Base-by-base conservation (phyloP, 1,284 basidiomycete species). In the Rhodotorula sp. region DNA sequence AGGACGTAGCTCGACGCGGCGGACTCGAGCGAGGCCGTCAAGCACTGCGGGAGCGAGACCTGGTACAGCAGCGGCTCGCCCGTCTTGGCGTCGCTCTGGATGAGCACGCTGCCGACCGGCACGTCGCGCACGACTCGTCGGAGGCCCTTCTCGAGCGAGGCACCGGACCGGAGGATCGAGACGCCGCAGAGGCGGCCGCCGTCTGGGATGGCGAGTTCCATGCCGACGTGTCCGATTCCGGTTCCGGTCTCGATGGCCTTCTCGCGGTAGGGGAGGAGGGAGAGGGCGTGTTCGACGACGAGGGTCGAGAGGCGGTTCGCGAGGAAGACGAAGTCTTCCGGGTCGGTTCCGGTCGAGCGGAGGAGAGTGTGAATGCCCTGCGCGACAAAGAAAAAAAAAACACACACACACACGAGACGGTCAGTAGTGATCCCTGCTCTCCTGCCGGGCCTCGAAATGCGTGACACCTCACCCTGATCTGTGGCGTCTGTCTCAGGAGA, bases 1-100 rank as follows among this genome's bases (percentile, higher is more conserved):
- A 97, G 88, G 1, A 95, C 93, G 83, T 88, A 92, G 4, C 90
- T 83, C 54, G 89, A 82, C 67, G 83, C 79, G 2, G 93, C 91
- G 51, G 83, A 81, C 65, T 86, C 82, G 51, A 87, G 83, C 51
- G 85, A 81, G 0, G 56, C 48, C 53, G 89, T 88, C 62, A 96
- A 80, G 76, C 83, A 87, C 2, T 83, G 78, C 0, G 95, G 95
- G 22, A 98, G 85, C 81, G 86, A 87, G 60, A 86, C 85, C 75
- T 94, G 89, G 68, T 97, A 86, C 44, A 98, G 84, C 10, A 96
- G 82, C 0, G 94, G 94, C 78, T 98, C 95, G 50, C 92, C 92
- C 4, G 90, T 89, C 71, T 83, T 84, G 6, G 86, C 85, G 74
- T 95, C 91, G 0, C 91, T 91, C 80, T 98, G 80, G 62, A 99